Evolutionary conservation across 306 rosid species (phyloP), one percentile per base, ranked within the genome.

Genomic region (Arachis hypogaea): DNA sequence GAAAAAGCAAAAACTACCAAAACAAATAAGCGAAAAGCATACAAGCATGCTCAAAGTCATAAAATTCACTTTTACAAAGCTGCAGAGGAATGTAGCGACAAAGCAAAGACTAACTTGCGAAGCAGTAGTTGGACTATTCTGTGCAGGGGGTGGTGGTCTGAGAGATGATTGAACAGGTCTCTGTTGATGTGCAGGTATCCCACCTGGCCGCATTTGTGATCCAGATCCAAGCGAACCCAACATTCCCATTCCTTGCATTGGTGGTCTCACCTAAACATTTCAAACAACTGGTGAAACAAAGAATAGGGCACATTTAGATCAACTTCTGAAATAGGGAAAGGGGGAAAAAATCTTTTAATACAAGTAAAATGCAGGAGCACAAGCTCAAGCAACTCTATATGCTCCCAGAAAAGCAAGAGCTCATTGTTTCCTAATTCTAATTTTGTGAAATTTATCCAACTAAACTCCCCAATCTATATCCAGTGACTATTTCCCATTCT

Each of bases 181-280:
- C 78, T 85, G 99, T 68, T 80, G 87, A 81, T 83, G 96, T 2
- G 82, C 50, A 5, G 89, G 76, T 36, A 88, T 74, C 68, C 90
- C 96, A 42, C 83, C 80, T 0, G 96, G 85, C 63, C 93, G 88
- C 88, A 94, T 83, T 84, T 88, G 97, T 22, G 98, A 77, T 78
- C 76, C 80, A 1, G 96, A 88, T 76, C 88, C 83, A 11, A 87
- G 78, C 36, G 96, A 80, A 45, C 98, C 98, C 84, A 91, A 62
- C 88, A 86, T 85, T 50, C 97, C 97, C 82, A 87, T 80, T 77
- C 96, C 97, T 74, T 85, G 93, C 78, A 87, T 79, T 0, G 93
- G 78, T 4, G 93, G 57, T 71, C 94, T 85, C 74, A 84, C 93
- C 97, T 89, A 63, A 9, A 69, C n/a, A 54, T 80, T 44, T 51